phyloP scores from a whole-genome alignment of 2,329 filamentous ascomycete species.

The Fusarium gaditjirri region DNA sequence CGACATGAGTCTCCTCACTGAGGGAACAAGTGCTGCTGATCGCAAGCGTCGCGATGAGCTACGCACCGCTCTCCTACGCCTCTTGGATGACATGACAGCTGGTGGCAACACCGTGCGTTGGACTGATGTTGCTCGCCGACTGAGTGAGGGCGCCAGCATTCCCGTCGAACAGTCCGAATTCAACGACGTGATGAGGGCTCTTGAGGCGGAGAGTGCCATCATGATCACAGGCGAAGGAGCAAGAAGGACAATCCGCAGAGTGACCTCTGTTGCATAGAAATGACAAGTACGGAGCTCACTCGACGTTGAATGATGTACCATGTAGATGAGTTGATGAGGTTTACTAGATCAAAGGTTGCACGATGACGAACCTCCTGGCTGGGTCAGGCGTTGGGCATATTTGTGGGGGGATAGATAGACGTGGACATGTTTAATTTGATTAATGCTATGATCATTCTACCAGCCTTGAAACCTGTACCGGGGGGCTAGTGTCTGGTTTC shows the following conservation, averaged over 20 bases:
- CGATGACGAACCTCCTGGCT: slow-evolving; percentile 27
- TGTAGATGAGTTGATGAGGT: slow-evolving; percentile 28
- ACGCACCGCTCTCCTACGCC: slow-evolving; percentile 78
- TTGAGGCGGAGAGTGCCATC: slow-evolving; percentile 87
- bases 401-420: slow-evolving; percentile 32
- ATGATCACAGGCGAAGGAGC: slow-evolving; percentile 86
- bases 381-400: slow-evolving; percentile 41
- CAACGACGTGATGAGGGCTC: slow-evolving; percentile 77
- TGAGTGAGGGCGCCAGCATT: slow-evolving; percentile 77
- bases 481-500: background rate
- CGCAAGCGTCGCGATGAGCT: slow-evolving; percentile 84
- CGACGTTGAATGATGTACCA: slow-evolving; percentile 43
- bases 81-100: slow-evolving; percentile 84
- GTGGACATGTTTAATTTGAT: slow-evolving; percentile 17
- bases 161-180: slow-evolving; percentile 84
- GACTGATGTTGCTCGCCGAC: slow-evolving; percentile 77
- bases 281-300: background rate
- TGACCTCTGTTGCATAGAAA: slow-evolving; percentile 57
- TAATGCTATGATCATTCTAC: slow-evolving; percentile 11
- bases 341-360: slow-evolving; percentile 15
- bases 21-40: slow-evolving; percentile 92
- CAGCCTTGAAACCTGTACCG: background rate
- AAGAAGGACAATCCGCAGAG: slow-evolving; percentile 81
- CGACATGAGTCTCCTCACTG: slow-evolving; percentile 94
- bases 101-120: slow-evolving; percentile 76